These are phyloP conservation scores for Rostrohypoxylon terebratum DNA, from an alignment of 495 filamentous ascomycete species.

Conservation along the genomic window DNA sequence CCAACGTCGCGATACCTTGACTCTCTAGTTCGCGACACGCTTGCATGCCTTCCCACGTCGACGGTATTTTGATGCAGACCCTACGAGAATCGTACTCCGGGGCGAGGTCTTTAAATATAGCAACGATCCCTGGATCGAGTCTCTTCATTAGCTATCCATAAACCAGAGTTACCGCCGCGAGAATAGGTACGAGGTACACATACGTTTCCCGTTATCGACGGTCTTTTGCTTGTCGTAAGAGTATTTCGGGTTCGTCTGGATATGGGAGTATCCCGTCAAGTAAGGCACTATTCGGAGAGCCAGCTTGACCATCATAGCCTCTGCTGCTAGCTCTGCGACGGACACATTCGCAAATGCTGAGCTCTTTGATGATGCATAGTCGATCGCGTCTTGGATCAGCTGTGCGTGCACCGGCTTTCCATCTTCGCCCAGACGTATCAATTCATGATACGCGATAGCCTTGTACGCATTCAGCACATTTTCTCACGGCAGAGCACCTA, in stretches of 20 bases:
- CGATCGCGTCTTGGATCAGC: conserved; percentile 60
- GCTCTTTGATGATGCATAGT: conserved; percentile 54
- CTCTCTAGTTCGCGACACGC: conserved; percentile 69
- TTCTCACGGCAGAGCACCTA: background rate
- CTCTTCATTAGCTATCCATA: conserved; percentile 6
- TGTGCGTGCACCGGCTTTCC: conserved; percentile 59
- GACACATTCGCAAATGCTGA: conserved; percentile 55
- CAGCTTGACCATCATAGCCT: conserved; percentile 68
- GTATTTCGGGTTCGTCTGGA: conserved; percentile 71
- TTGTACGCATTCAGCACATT: conserved; percentile 39
- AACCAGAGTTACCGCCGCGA: background rate
- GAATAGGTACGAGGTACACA: conserved; percentile 24
- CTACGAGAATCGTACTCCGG: conserved; percentile 61
- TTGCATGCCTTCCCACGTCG: conserved; percentile 72
- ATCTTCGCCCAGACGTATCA: conserved; percentile 51
- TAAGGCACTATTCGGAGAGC: conserved; percentile 64
- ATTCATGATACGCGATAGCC: conserved; percentile 71
- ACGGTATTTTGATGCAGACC: conserved; percentile 72
- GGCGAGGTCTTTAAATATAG: conserved; percentile 61
- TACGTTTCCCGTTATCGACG: conserved; percentile 67
- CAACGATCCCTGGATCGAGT: conserved; percentile 57
- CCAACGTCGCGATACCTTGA: conserved; percentile 65
- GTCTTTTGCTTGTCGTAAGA: conserved; percentile 66
- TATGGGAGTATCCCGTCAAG: conserved; percentile 66
- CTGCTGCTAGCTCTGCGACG: conserved; percentile 65